phyloP scores from a whole-genome alignment of 768 basidiomycete species.

The Tylopilus plumbeoviolaceoides region DNA sequence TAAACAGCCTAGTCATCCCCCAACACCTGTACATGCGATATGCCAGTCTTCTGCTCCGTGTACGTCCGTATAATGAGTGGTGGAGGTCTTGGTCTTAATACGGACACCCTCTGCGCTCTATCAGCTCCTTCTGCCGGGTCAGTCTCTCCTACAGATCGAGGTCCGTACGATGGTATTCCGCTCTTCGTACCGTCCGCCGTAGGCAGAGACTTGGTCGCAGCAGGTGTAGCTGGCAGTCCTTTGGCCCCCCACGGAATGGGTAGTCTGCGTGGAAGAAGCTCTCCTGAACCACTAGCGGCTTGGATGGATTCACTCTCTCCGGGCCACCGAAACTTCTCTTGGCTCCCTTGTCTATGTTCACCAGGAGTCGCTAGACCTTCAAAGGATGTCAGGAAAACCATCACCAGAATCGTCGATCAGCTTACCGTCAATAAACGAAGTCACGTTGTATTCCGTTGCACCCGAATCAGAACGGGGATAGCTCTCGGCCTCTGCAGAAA shows the following conservation, averaged over 20 bases:
- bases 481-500: conserved; percentile 14
- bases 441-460: conserved; percentile 64
- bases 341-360: conserved; percentile 8
- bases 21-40: conserved; percentile 11
- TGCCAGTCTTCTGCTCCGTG: conserved; percentile 2
- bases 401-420: not conserved
- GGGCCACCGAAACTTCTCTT: conserved; percentile 4
- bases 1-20: conserved; percentile 12
- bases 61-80: conserved; percentile 29
- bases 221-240: not conserved
- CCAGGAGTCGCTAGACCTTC: conserved; percentile 35
- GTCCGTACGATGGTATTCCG: conserved; percentile 19
- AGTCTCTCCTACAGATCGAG: conserved; percentile 27
- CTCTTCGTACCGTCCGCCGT: conserved; percentile 18
- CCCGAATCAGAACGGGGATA: conserved; percentile 35
- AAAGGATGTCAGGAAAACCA: conserved; percentile 1
- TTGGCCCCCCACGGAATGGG: not conserved
- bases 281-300: not conserved
- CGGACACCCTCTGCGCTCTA: conserved; percentile 26
- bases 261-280: not conserved
- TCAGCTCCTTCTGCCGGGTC: conserved; percentile 19
- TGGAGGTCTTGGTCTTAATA: conserved; percentile 43
- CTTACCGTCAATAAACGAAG: conserved; percentile 63
- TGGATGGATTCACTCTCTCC: conserved; percentile 3
- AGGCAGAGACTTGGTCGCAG: not conserved